Evolutionary conservation across 306 rosid species (phyloP).

Genomic region (Fragaria vesca): DNA sequence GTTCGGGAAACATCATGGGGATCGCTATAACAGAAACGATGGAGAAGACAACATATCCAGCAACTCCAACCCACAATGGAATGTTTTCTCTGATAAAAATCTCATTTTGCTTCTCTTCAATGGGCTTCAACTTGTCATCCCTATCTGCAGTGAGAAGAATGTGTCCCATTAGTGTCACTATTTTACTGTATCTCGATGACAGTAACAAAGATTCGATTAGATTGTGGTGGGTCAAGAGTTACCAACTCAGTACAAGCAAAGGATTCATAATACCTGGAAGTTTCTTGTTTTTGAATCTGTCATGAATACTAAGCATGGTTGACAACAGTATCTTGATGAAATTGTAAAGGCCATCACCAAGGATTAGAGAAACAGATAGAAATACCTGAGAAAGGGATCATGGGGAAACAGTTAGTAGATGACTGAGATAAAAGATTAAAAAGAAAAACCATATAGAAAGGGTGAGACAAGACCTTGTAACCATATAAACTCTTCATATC

Average conservation of each 20-base stretch:
- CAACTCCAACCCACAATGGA: conserved; percentile 52
- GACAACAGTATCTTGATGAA: conserved; percentile 61
- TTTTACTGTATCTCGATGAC: neutral
- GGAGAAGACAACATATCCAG: conserved; percentile 36
- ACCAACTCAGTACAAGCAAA: conserved; percentile 1
- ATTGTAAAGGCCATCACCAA: conserved; percentile 82
- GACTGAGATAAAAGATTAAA: neutral
- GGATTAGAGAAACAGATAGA: conserved; percentile 70
- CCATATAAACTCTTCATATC: conserved; percentile 93
- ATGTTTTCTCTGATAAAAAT: conserved; percentile 63
- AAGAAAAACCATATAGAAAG: neutral
- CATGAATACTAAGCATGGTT: conserved; percentile 38
- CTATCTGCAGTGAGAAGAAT: conserved; percentile 25
- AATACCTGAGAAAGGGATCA: conserved; percentile 46
- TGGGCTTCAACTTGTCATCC: conserved; percentile 29
- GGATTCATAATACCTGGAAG: conserved; percentile 28
- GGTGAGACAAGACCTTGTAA: conserved; percentile 57
- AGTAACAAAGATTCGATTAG: neutral
- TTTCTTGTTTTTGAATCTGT: conserved; percentile 32
- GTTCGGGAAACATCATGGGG: conserved; percentile 62
- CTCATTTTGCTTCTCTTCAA: conserved; percentile 44
- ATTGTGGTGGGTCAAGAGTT: neutral
- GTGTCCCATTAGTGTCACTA: neutral
- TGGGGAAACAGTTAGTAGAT: neutral
- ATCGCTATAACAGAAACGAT: conserved; percentile 47